Conservation (phyloP, 164 flowering plant genomes). For the Berberis thunbergii region DNA sequence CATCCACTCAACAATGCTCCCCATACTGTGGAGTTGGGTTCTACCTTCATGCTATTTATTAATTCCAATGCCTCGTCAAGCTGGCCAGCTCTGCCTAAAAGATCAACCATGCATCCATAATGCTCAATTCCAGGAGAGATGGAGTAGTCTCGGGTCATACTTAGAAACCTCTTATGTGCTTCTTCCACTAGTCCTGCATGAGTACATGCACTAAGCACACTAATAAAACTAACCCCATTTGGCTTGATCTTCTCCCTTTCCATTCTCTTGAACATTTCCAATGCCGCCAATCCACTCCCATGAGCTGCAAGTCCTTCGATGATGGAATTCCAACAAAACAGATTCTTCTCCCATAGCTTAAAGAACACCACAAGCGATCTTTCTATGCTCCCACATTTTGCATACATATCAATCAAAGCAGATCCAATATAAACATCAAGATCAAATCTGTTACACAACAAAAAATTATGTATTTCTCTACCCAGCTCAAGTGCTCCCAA, state of each 20-base stretch:
- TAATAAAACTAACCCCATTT: slow-evolving; percentile 57
- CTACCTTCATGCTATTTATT: slow-evolving; percentile 8
- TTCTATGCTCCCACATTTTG: slow-evolving; percentile 73
- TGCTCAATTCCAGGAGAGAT: not conserved
- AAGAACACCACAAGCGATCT: slow-evolving; percentile 57
- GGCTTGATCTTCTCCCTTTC: slow-evolving; percentile 38
- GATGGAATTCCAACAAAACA: slow-evolving; percentile 69
- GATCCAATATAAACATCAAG: slow-evolving; percentile 70
- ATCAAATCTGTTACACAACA: slow-evolving; percentile 27
- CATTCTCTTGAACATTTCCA: slow-evolving; percentile 15
- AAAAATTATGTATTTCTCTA: slow-evolving; percentile 43
- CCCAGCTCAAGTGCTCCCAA: slow-evolving; percentile 66
- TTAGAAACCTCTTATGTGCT: slow-evolving; percentile 38
- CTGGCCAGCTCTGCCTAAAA: not conserved
- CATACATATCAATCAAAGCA: slow-evolving; percentile 78
- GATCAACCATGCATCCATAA: slow-evolving; percentile 1
- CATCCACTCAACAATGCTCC: slow-evolving; percentile 69
- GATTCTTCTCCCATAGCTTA: slow-evolving; percentile 53
- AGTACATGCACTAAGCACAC: slow-evolving; percentile 61
- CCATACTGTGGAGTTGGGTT: slow-evolving; percentile 70
- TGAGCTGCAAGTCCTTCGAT: slow-evolving; percentile 69
- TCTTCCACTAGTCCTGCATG: slow-evolving; percentile 73
- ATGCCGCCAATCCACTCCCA: not conserved
- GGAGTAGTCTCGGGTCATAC: slow-evolving; percentile 28
- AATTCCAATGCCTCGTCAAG: slow-evolving; percentile 2